Base-by-base conservation (phyloP, 257 asterid species). In the Mentha longifolia region DNA sequence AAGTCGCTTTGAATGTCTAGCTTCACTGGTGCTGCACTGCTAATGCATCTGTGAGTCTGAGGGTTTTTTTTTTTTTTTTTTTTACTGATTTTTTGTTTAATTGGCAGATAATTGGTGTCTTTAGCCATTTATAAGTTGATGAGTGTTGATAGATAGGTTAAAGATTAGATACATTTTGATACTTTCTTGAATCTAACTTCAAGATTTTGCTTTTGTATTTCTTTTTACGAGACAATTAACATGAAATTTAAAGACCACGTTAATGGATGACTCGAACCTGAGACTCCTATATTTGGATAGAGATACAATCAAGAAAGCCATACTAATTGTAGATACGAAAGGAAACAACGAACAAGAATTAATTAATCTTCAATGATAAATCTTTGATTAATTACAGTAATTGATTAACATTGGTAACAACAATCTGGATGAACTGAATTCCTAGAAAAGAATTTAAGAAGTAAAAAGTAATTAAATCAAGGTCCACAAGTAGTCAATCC, bases 1-100 rank as follows among this genome's bases (percentile, higher is more conserved):
- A 67, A 76, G 59, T 72, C 67, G 61, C 78, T 65, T 45, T 77
- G 37, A 81, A 33, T 33, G 6, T 33, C 37, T 22, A 22, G 25
- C 25, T 42, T 78, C 58, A 41, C 47, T 35, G 56, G 25, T 52
- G 49, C 49, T 74, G 66, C 55, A 37, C 31, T 49, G 28, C 42
- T 37, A 37, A 14, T 51, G 51, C 62, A 51, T 61, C 16, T 16
- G 19, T 41, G 22, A 62, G n/a, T 64, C 55, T 1, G 15, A 28
- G 9, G n/a, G n/a, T n/a, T 5, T 13, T 55, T 55, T 47, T 25
- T 10, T 19, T 31, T 33, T 33, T 33, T 52, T 9, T 19, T 9
- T 47, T 15, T 19, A 52, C 31, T 52, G 25, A 28, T 54, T 54
- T 9, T 54, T 20, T 3, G 6, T 20, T 6, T 12, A 4, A 12